Evolutionary conservation across 495 filamentous ascomycete genomes (phyloP).

Genomic region (Aspergillus sclerotiicarbonarius): DNA sequence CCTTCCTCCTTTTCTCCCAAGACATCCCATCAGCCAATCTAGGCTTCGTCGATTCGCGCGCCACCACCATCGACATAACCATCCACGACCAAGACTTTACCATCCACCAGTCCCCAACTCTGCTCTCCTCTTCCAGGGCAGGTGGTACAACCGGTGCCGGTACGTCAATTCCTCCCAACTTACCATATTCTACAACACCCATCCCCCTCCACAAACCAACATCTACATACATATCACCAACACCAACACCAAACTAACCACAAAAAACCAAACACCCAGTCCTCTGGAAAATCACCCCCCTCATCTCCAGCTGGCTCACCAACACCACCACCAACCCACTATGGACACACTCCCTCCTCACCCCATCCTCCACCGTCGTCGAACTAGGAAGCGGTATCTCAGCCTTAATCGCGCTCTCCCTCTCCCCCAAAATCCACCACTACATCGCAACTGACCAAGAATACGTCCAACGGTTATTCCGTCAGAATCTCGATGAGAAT

Average conservation of each 20-base stretch:
- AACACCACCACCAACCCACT: conserved; percentile 58
- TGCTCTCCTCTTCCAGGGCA: conserved; percentile 72
- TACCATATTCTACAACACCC: conserved; percentile 8
- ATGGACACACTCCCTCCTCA: conserved; percentile 55
- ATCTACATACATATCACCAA: background rate
- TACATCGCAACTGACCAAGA: conserved; percentile 87
- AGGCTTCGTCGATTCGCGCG: conserved; percentile 76
- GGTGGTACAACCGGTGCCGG: conserved; percentile 91
- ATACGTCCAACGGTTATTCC: conserved; percentile 73
- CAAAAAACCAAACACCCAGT: conserved; percentile 50
- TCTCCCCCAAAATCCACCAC: conserved; percentile 58
- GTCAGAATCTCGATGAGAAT: conserved; percentile 74
- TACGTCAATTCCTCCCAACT: conserved; percentile 32
- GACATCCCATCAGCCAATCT: conserved; percentile 72
- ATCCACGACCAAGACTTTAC: conserved; percentile 68
- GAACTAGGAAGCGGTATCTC: conserved; percentile 90
- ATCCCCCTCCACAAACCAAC: conserved; percentile 1
- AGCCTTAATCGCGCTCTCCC: conserved; percentile 64
- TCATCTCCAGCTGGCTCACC: conserved; percentile 79
- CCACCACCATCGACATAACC: conserved; percentile 62
- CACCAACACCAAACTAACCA: background rate
- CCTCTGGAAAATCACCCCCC: conserved; percentile 89
- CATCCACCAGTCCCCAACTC: conserved; percentile 80
- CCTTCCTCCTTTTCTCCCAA: conserved; percentile 80
- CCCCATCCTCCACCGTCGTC: conserved; percentile 56